These are phyloP conservation scores for Chaetothyriales sp. DNA, from an alignment of 2,329 filamentous ascomycete species.

Conservation along the genomic window DNA sequence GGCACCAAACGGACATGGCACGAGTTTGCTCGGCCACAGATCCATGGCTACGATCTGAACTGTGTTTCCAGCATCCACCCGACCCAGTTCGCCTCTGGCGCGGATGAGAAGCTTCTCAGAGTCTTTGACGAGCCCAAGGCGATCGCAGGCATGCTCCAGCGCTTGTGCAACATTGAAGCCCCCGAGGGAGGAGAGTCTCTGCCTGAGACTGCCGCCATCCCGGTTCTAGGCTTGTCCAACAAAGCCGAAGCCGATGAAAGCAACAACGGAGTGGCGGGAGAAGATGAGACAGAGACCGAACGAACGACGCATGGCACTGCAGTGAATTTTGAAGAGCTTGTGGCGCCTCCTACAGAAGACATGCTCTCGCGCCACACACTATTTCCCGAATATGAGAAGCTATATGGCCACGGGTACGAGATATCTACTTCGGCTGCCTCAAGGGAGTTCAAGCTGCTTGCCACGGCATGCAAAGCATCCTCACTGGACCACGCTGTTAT, in stretches of 20 bases:
- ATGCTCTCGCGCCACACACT: slow-evolving; percentile 76
- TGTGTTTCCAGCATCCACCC: slow-evolving; percentile 65
- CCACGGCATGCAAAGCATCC: slow-evolving; percentile 84
- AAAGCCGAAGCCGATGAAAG: slow-evolving; percentile 59
- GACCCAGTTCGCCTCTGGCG: slow-evolving; percentile 76
- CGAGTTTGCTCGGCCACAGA: slow-evolving; percentile 88
- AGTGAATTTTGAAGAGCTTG: slow-evolving; percentile 40
- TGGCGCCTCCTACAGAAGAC: slow-evolving; percentile 75
- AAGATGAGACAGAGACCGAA: slow-evolving; percentile 20
- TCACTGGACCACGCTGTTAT: slow-evolving; percentile 91
- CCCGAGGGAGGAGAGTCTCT: slow-evolving; percentile 29
- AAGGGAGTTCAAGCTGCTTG: slow-evolving; percentile 59
- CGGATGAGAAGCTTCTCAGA: slow-evolving; percentile 93
- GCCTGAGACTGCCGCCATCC: slow-evolving; percentile 85
- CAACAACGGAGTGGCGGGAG: slow-evolving; percentile 27
- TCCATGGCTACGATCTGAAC: slow-evolving; percentile 95
- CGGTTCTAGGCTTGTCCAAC: slow-evolving; percentile 87
- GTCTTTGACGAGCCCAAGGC: slow-evolving; percentile 83
- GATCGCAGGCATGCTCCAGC: slow-evolving; percentile 58
- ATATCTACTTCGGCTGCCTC: slow-evolving; percentile 74
- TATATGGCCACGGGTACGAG: slow-evolving; percentile 96
- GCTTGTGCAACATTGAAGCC: slow-evolving; percentile 47
- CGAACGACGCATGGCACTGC: slow-evolving; percentile 14
- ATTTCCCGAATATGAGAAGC: slow-evolving; percentile 90
- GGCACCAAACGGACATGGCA: slow-evolving; percentile 55